Evolutionary conservation across 2,329 filamentous ascomycete genomes (phyloP).

Genomic region (Trichophyton equinum): DNA sequence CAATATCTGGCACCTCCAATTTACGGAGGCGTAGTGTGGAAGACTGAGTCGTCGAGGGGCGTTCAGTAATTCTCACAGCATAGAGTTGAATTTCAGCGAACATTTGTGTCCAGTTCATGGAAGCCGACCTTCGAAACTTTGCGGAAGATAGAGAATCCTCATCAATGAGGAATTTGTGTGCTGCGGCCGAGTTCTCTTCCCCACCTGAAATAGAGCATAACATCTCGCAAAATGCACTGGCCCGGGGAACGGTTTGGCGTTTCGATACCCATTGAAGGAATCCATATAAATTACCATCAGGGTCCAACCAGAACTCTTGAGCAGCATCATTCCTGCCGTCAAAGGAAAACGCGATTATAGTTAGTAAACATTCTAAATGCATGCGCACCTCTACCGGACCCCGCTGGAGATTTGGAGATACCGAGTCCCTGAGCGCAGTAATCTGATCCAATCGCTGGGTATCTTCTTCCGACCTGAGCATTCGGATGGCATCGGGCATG

Average conservation of each 20-base stretch:
- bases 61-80: slow-evolving; percentile 63
- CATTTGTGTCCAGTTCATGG: slow-evolving; percentile 85
- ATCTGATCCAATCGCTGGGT: slow-evolving; percentile 49
- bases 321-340: slow-evolving; percentile 75
- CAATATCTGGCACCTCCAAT: slow-evolving; percentile 53
- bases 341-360: slow-evolving; percentile 85
- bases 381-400: slow-evolving; percentile 36
- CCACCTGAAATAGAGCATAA: slow-evolving; percentile 76
- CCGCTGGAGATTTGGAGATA: slow-evolving; percentile 30
- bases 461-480: slow-evolving; percentile 77
- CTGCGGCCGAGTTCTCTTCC: slow-evolving; percentile 66
- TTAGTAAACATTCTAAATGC: slow-evolving; percentile 73
- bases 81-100: slow-evolving; percentile 83
- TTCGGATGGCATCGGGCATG: slow-evolving; percentile 80
- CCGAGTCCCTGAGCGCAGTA: slow-evolving; percentile 33
- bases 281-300: slow-evolving; percentile 83
- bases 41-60: slow-evolving; percentile 45
- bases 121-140: slow-evolving; percentile 69
- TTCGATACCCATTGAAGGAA: slow-evolving; percentile 97
- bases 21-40: slow-evolving; percentile 48
- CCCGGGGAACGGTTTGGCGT: slow-evolving; percentile 85
- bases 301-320: slow-evolving; percentile 80
- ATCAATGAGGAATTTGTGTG: slow-evolving; percentile 75
- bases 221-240: slow-evolving; percentile 95
- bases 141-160: slow-evolving; percentile 62